Evolutionary conservation across 371 early-diverging fungal species (phyloP).

Genomic region (Basidiobolus meristosporus): DNA sequence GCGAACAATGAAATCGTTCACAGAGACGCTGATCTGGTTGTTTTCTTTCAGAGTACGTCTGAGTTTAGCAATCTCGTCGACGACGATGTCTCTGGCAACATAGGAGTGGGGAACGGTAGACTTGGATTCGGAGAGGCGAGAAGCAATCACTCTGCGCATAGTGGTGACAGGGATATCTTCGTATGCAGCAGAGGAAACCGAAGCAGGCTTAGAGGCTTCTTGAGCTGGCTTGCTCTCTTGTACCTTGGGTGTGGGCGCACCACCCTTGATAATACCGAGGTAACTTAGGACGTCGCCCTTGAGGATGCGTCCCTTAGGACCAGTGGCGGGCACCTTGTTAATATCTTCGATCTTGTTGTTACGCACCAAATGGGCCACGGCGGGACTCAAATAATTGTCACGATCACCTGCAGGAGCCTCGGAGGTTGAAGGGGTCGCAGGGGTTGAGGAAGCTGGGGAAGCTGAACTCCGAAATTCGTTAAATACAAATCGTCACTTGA

Average conservation of each 20-base stretch:
- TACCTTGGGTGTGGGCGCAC: too few species aligned
- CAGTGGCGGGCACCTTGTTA: slow-evolving; percentile 49
- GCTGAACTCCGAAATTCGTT: too few species aligned
- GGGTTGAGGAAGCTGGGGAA: too few species aligned
- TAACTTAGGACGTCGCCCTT: slow-evolving; percentile 78
- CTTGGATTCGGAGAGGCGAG: slow-evolving; percentile 69
- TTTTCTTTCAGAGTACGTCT: slow-evolving; percentile 44
- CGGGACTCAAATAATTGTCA: slow-evolving; percentile 25
- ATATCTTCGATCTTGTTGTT: slow-evolving; percentile 33
- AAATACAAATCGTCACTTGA: too few species aligned
- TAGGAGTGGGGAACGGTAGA: slow-evolving; percentile 90
- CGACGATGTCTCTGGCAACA: slow-evolving; percentile 70
- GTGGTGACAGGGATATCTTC: slow-evolving; percentile 71
- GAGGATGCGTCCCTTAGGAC: slow-evolving; percentile 78
- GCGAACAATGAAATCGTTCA: slow-evolving; percentile 97
- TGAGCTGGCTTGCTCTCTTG: too few species aligned
- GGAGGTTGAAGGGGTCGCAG: background rate
- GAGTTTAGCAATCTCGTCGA: slow-evolving; percentile 57
- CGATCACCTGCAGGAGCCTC: too few species aligned
- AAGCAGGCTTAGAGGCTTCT: background rate
- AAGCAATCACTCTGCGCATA: slow-evolving; percentile 75
- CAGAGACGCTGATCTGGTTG: slow-evolving; percentile 68
- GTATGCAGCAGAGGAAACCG: slow-evolving; percentile 25
- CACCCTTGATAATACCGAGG: slow-evolving; percentile 29
- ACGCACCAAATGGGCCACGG: slow-evolving; percentile 32